Evolutionary conservation across 2,329 filamentous ascomycete species (phyloP).

Genomic region (Neoscytalidium dimidiatum): DNA sequence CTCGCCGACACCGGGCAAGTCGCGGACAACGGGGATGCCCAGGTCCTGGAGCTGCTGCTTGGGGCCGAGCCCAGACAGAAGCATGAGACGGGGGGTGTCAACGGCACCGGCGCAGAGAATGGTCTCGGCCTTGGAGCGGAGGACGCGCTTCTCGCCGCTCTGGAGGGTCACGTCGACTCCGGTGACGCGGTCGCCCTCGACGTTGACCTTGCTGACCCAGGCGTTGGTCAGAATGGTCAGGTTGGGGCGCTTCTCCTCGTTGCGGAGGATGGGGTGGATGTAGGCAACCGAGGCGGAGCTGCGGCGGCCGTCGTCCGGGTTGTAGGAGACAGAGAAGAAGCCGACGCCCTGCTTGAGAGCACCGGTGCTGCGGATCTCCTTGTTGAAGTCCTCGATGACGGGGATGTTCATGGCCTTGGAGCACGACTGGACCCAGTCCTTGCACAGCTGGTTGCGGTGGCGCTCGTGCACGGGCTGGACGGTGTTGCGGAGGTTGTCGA

Average conservation of each 20-base stretch:
- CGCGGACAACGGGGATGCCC: conserved; percentile 57
- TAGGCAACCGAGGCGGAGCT: conserved; percentile 89
- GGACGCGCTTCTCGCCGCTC: conserved; percentile 56
- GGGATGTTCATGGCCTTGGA: conserved; percentile 78
- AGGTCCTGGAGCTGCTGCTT: conserved; percentile 49
- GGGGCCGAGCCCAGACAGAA: conserved; percentile 53
- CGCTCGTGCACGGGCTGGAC: conserved; percentile 83
- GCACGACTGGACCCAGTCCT: conserved; percentile 85
- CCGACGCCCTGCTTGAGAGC: conserved; percentile 75
- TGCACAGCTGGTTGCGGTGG: conserved; percentile 87
- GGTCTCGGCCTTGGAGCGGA: conserved; percentile 70
- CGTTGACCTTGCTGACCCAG: conserved; percentile 81
- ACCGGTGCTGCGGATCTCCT: conserved; percentile 74
- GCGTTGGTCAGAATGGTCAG: conserved; percentile 84
- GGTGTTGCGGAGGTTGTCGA: conserved; percentile 86
- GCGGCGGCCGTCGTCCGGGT: conserved; percentile 81
- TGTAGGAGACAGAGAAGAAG: conserved; percentile 90
- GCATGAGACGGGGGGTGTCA: conserved; percentile 72
- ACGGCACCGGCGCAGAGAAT: conserved; percentile 79
- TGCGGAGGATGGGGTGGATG: conserved; percentile 85
- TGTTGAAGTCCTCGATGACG: conserved; percentile 82
- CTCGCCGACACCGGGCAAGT: conserved; percentile 64
- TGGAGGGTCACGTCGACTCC: conserved; percentile 71
- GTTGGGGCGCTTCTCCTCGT: conserved; percentile 80
- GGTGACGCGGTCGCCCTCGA: conserved; percentile 69